Base-by-base conservation (phyloP, 2,329 filamentous ascomycete species). In the Cercospora zeina region DNA sequence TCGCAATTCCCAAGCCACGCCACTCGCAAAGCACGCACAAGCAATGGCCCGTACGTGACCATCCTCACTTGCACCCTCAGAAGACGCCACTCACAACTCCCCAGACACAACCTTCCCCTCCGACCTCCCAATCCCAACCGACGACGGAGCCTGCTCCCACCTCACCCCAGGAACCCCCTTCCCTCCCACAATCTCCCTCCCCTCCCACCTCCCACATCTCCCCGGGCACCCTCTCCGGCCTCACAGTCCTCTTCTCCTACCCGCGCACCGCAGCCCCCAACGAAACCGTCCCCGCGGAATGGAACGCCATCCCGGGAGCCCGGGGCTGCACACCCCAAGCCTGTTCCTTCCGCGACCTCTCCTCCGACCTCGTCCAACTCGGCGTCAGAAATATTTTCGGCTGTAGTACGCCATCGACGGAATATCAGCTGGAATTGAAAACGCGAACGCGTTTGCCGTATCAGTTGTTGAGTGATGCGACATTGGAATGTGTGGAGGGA, bases 241-340 rank as follows among this genome's bases (percentile, higher is more conserved):
- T 78, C 14, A 76, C 70, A 19, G 74, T 80, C 45, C 53, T 79
- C 54, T 80, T 80, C 70, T 77, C 71, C 71, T 79, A 78, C 66
- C 77, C 77, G 7, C 75, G 75, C 34, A 77, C 75, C 42, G 76
- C 71, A 34, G 76, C 72, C 1, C 76, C 75, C 11, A 69, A 73
- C 62, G 77, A 80, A 63, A 73, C 67, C 1, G 73, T 58, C n/a
- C 72, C 77, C 47, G 72, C 76, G 30, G 69, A 72, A 11, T 79
- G 76, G 77, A 77, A 79, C 67, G 64, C 70, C 14, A 79, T 79
- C 58, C 77, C 77, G 4, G 77, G 78, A 30, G 78, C 78, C 7
- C 69, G 77, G 61, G 78, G 77, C 58, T 80, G 77, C 67, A 79
- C 78, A 13, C 76, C 77, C 5, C 77, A 79, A 70, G 77, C 77